A percentile compares a stretch with the other conserved stretches of the same genome.
Evolutionary conservation across 768 basidiomycete genomes (phyloP).

Genomic region (Paxillus ammoniavirescens): DNA sequence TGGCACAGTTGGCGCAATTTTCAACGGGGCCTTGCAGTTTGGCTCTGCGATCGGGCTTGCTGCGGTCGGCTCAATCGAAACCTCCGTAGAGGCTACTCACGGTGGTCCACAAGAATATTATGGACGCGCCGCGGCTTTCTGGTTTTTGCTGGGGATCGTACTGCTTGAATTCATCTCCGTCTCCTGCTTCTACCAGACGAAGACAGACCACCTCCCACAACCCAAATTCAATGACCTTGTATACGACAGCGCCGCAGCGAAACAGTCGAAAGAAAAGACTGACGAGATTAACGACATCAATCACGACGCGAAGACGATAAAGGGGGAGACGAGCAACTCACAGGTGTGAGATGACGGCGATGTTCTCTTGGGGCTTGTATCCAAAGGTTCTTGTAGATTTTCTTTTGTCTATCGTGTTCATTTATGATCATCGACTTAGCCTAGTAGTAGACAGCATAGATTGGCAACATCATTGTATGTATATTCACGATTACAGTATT

Average conservation of each 20-base stretch:
- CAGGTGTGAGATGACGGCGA: slow-evolving; percentile 28
- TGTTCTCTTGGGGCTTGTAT: too few relatives aligned
- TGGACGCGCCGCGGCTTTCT: slow-evolving; percentile 46
- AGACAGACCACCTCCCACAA: slow-evolving; percentile 9
- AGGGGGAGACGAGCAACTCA: slow-evolving; percentile 33
- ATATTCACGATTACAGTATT: too few relatives aligned
- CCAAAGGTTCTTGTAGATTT: too few relatives aligned
- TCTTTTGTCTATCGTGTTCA: too few relatives aligned
- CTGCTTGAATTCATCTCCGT: slow-evolving; percentile 31
- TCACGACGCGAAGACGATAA: background rate
- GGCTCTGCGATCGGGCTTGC: slow-evolving; percentile 52
- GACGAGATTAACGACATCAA: background rate
- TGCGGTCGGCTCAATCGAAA: slow-evolving; percentile 46
- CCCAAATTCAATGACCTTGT: background rate
- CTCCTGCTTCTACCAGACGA: slow-evolving; percentile 35
- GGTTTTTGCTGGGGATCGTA: slow-evolving; percentile 42
- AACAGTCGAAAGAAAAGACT: background rate
- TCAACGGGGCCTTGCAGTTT: slow-evolving; percentile 52
- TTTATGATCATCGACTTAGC: too few relatives aligned
- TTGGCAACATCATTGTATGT: too few relatives aligned
- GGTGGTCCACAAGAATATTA: slow-evolving; percentile 32
- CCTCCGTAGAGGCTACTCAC: slow-evolving; percentile 37
- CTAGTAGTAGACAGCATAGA: too few relatives aligned
- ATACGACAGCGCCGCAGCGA: background rate
- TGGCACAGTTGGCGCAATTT: slow-evolving; percentile 55